These are phyloP conservation scores for Phanerodontia chrysosporium DNA, from an alignment of 768 basidiomycete genomes.

Conservation along the genomic window DNA sequence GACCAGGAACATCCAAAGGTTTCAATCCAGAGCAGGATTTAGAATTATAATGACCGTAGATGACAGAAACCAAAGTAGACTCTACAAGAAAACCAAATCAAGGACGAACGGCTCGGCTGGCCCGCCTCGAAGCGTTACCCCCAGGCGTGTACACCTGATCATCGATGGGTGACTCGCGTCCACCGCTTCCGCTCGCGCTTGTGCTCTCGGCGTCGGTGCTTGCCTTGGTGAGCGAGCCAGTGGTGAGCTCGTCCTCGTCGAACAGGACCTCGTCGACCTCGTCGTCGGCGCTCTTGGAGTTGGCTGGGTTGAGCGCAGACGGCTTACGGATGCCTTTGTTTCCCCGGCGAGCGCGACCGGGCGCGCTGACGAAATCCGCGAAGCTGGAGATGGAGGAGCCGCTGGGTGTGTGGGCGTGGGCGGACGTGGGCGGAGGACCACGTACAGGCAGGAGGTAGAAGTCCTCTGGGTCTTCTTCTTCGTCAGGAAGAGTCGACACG, in stretches of 20 bases:
- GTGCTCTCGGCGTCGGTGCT: conserved; percentile 14
- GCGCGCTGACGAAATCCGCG: conserved; percentile 61
- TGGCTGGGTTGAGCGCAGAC: conserved; percentile 18
- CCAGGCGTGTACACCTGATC: conserved; percentile 12
- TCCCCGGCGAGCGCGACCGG: conserved; percentile 26
- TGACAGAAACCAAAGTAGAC: neutral
- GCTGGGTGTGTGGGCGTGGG: conserved; percentile 10
- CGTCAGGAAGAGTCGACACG: conserved; percentile 38
- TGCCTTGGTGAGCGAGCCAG: neutral
- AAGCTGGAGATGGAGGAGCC: conserved; percentile 48
- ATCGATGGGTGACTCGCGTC: conserved; percentile 19
- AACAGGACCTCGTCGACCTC: conserved; percentile 49
- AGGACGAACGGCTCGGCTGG: conserved; percentile 3
- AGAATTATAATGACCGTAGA: conserved; percentile 1
- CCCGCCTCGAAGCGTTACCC: neutral
- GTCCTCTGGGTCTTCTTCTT: conserved; percentile 61
- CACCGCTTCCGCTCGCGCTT: conserved; percentile 20
- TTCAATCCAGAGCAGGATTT: neutral
- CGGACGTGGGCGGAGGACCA: conserved; percentile 26
- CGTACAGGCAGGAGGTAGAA: conserved; percentile 65
- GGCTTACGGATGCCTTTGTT: conserved; percentile 2
- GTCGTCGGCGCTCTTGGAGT: conserved; percentile 18
- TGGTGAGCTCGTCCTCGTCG: conserved; percentile 48
- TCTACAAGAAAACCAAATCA: neutral
- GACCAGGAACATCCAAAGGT: neutral